Evolutionary conservation across 228 moss, liverwort and hornwort species (phyloP).

Genomic region (Sphagnum fallax): DNA sequence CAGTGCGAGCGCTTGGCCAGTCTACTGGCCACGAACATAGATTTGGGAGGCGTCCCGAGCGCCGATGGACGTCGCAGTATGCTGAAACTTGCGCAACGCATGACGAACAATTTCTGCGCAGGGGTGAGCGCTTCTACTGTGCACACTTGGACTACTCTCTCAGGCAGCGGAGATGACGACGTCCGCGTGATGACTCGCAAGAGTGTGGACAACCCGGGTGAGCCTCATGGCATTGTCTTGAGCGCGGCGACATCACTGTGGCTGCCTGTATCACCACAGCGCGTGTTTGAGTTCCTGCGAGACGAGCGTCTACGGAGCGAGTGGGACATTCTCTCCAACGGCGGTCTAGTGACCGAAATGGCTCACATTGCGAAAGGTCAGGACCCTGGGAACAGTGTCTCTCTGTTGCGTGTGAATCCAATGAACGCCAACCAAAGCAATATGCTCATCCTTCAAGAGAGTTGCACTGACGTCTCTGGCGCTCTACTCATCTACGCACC

Average conservation of each 20-base stretch:
- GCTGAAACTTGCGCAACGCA: constrained; percentile 79
- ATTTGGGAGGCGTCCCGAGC: constrained; percentile 73
- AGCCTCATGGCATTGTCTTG: constrained; percentile 85
- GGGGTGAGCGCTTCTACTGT: constrained; percentile 79
- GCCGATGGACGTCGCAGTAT: constrained; percentile 55
- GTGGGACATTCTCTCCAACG: constrained; percentile 87
- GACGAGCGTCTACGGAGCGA: constrained; percentile 77
- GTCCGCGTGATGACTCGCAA: constrained; percentile 89
- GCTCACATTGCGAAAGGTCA: constrained; percentile 83
- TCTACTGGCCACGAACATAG: constrained; percentile 62
- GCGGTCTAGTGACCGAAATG: constrained; percentile 76
- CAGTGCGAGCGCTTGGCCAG: constrained; percentile 84
- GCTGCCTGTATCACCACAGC: constrained; percentile 66
- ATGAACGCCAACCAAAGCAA: constrained; percentile 62
- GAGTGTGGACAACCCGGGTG: constrained; percentile 92
- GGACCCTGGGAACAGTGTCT: constrained; percentile 82
- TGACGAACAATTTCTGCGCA: constrained; percentile 91
- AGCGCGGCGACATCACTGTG: constrained; percentile 84
- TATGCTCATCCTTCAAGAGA: constrained; percentile 82
- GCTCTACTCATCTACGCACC: constrained; percentile 84
- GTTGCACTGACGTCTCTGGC: constrained; percentile 75
- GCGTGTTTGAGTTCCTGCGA: constrained; percentile 72
- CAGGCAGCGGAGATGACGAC: constrained; percentile 72
- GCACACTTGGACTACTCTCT: constrained; percentile 74
- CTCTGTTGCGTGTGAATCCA: constrained; percentile 69